A percentile compares a stretch with the other conserved stretches of the same genome.
These are phyloP conservation scores for Ajuga chamaepitys DNA, from an alignment of 257 asterid genomes.

Conservation along the genomic window DNA sequence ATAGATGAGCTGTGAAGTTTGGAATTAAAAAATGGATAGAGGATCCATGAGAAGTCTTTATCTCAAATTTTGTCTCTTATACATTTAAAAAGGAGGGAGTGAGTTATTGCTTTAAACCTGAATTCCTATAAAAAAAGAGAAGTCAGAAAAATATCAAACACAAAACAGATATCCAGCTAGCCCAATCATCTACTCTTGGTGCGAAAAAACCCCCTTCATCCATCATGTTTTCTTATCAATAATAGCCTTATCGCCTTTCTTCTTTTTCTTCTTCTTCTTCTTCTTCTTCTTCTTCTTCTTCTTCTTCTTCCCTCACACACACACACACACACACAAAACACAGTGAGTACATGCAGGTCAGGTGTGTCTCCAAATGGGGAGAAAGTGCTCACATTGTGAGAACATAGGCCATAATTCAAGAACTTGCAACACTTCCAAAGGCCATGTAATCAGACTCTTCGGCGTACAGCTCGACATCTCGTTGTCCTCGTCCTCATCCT, in stretches of 20 bases:
- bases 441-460: slow-evolving; percentile 44
- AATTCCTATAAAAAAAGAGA: no score
- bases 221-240: slow-evolving; percentile 13
- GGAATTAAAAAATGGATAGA: no score
- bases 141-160: slow-evolving; percentile 33
- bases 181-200: slow-evolving; percentile 40
- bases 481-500: slow-evolving; percentile 1
- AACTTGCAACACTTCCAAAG: slow-evolving; percentile 45
- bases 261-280: slow-evolving; percentile 15
- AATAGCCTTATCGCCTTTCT: neutral
- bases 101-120: no score
- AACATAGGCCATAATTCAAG: slow-evolving; percentile 84
- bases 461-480: slow-evolving; percentile 64
- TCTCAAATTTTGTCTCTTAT: no score
- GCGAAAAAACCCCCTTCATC: slow-evolving; percentile 22
- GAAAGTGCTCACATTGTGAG: slow-evolving; percentile 90
- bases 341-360: slow-evolving; percentile 14
- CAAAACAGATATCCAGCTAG: slow-evolving; percentile 32
- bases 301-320: slow-evolving; percentile 17
- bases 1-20: no score
- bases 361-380: slow-evolving; percentile 35
- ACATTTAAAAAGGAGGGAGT: no score
- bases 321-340: neutral
- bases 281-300: slow-evolving; percentile 14
- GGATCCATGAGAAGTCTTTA: no score